Percentiles rank a stretch among this genome's conserved stretches.
phyloP scores from a whole-genome alignment of 176 grass and related monocot genomes.

The Lolium perenne region DNA sequence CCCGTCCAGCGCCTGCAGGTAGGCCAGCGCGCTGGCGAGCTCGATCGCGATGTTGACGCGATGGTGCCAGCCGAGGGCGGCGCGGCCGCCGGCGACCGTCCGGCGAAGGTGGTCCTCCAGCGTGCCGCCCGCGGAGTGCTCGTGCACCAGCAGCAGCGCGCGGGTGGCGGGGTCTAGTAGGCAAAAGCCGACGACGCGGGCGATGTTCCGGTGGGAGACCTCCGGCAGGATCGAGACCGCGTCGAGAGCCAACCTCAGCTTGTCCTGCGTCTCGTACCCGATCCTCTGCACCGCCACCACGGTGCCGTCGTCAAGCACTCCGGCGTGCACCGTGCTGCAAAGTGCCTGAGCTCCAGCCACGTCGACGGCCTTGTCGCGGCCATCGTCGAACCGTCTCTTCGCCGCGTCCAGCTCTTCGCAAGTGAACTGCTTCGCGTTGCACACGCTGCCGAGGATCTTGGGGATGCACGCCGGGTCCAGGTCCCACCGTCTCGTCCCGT shows the following conservation, averaged over 20 bases:
- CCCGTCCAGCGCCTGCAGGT: constrained; percentile 66
- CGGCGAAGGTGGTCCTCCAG: constrained; percentile 75
- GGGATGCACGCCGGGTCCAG: constrained; percentile 81
- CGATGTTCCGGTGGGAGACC: constrained; percentile 71
- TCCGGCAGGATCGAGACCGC: constrained; percentile 74
- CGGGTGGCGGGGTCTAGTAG: constrained; percentile 50
- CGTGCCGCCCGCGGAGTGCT: constrained; percentile 74
- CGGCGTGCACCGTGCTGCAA: constrained; percentile 47
- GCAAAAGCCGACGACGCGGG: constrained; percentile 83
- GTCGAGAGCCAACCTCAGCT: constrained; percentile 57
- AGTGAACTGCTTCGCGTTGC: constrained; percentile 71
- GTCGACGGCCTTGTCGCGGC: constrained; percentile 41
- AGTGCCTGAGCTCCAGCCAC: not conserved
- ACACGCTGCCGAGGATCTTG: constrained; percentile 72
- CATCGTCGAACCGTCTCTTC: constrained; percentile 61
- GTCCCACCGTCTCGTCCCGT: constrained; percentile 43
- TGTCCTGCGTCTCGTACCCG: constrained; percentile 57
- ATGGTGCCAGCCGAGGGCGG: constrained; percentile 75
- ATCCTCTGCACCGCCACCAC: constrained; percentile 82
- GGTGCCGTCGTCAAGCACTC: constrained; percentile 72
- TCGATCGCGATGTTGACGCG: constrained; percentile 82
- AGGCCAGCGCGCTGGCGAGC: constrained; percentile 75
- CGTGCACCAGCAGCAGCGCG: constrained; percentile 80
- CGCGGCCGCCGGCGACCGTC: constrained; percentile 49
- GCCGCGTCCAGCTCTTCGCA: constrained; percentile 91